A percentile compares a stretch with the other conserved stretches of the same genome.
phyloP scores from a whole-genome alignment of 495 filamentous ascomycete species.

The Glonium stellatum region DNA sequence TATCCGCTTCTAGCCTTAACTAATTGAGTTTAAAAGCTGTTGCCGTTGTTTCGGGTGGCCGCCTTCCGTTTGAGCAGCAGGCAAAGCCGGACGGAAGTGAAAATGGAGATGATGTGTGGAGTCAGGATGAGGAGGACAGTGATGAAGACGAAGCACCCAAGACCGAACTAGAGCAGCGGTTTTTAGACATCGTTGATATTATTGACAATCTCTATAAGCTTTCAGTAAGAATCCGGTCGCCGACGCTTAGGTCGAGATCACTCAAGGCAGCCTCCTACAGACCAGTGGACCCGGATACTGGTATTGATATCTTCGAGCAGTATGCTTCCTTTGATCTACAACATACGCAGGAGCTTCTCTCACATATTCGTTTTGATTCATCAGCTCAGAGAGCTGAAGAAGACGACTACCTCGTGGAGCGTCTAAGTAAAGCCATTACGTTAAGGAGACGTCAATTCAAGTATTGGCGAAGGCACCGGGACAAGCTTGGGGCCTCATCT shows the following conservation, averaged over 20 bases:
- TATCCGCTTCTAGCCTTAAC: neutral
- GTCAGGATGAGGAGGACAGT: slow-evolving; percentile 22
- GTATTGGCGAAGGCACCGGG: slow-evolving; percentile 25
- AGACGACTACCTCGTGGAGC: slow-evolving; percentile 13
- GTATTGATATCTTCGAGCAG: slow-evolving; percentile 23
- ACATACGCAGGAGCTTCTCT: slow-evolving; percentile 20
- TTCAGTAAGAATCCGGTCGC: slow-evolving; percentile 21
- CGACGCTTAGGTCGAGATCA: slow-evolving; percentile 20
- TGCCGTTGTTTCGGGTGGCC: slow-evolving; percentile 15
- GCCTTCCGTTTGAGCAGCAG: slow-evolving; percentile 25
- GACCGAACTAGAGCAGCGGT: slow-evolving; percentile 22
- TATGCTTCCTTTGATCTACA: slow-evolving; percentile 22
- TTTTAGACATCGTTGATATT: slow-evolving; percentile 24
- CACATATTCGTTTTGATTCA: slow-evolving; percentile 2
- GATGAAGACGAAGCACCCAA: slow-evolving; percentile 12
- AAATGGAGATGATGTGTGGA: slow-evolving; percentile 15
- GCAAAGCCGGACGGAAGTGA: slow-evolving; percentile 10
- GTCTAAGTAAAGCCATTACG: slow-evolving; percentile 22
- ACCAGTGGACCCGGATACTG: slow-evolving; percentile 25
- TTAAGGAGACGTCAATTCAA: slow-evolving; percentile 26
- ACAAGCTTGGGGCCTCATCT: slow-evolving; percentile 17
- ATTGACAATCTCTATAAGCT: slow-evolving; percentile 27
- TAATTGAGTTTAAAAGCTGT: slow-evolving; percentile 3
- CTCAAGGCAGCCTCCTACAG: slow-evolving; percentile 24
- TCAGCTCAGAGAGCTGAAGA: neutral